Percentiles rank a stretch among this genome's conserved stretches.
These are phyloP conservation scores for Entamoeba moshkovskii DNA, from an alignment of 208 protist species.

Conservation along the genomic window DNA sequence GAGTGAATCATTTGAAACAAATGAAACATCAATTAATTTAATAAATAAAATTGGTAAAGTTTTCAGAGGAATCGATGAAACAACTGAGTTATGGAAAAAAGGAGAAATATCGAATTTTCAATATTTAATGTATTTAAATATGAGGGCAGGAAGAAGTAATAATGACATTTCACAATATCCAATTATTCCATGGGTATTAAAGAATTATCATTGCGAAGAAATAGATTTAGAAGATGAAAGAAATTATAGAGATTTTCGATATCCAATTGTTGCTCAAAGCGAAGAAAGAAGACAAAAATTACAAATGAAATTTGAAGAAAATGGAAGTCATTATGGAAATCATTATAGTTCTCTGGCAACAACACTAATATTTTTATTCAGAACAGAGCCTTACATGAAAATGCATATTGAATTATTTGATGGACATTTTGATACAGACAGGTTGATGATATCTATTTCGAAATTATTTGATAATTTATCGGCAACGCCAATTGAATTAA, in stretches of 20 bases:
- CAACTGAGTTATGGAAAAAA: slow-evolving; percentile 9
- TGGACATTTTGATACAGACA: slow-evolving; percentile 62
- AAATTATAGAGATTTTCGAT: slow-evolving; percentile 45
- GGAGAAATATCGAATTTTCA: slow-evolving; percentile 27
- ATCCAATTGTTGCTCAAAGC: slow-evolving; percentile 40
- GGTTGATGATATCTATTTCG: slow-evolving; percentile 65
- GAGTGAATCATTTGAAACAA: too few relatives aligned
- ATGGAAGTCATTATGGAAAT: slow-evolving; percentile 41
- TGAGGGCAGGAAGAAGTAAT: slow-evolving; percentile 10
- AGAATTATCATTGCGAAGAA: slow-evolving; percentile 15
- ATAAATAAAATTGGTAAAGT: not conserved
- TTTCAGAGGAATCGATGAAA: not conserved
- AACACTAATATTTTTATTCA: slow-evolving; percentile 42
- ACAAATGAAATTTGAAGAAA: slow-evolving; percentile 21
- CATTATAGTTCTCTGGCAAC: slow-evolving; percentile 38
- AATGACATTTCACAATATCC: slow-evolving; percentile 30
- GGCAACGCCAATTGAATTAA: slow-evolving; percentile 48
- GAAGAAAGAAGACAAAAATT: not conserved
- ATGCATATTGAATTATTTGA: slow-evolving; percentile 33
- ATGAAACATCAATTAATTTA: too few relatives aligned
- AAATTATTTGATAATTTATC: slow-evolving; percentile 56
- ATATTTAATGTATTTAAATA: slow-evolving; percentile 32
- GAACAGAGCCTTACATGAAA: slow-evolving; percentile 39
- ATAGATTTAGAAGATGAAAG: slow-evolving; percentile 33
- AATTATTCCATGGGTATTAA: slow-evolving; percentile 34